phyloP scores from a whole-genome alignment of 495 filamentous ascomycete species.

The Hypoxylon fuscum region DNA sequence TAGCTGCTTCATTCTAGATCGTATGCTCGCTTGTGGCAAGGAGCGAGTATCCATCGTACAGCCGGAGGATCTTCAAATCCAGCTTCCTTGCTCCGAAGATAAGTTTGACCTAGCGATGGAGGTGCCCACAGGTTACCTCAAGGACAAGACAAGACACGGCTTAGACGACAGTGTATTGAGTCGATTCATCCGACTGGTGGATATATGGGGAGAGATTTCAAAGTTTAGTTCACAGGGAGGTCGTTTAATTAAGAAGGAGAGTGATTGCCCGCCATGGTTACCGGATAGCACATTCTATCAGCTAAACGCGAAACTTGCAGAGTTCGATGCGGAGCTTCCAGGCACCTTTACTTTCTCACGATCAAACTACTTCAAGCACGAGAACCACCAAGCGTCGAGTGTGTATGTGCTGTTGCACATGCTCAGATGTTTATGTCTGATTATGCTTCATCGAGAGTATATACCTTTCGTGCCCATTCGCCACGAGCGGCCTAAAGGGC shows the following conservation, averaged over 20 bases:
- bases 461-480: slow-evolving; percentile 82
- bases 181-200: slow-evolving; percentile 78
- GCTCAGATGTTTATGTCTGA: slow-evolving; percentile 76
- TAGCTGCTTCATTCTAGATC: slow-evolving; percentile 85
- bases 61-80: slow-evolving; percentile 72
- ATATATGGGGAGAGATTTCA: slow-evolving; percentile 80
- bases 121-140: slow-evolving; percentile 64
- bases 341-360: slow-evolving; percentile 74
- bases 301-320: slow-evolving; percentile 67
- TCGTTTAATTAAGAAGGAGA: slow-evolving; percentile 60
- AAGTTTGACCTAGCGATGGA: slow-evolving; percentile 74
- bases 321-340: slow-evolving; percentile 74
- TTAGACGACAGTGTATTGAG: slow-evolving; percentile 77
- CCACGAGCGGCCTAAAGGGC: slow-evolving; percentile 73
- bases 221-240: slow-evolving; percentile 80
- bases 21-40: slow-evolving; percentile 79
- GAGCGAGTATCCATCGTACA: slow-evolving; percentile 75
- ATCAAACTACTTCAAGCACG: slow-evolving; percentile 82
- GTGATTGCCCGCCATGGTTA: slow-evolving; percentile 70
- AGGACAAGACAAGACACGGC: slow-evolving; percentile 57
- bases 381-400: slow-evolving; percentile 76
- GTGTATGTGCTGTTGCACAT: slow-evolving; percentile 82
- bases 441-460: slow-evolving; percentile 83
- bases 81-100: slow-evolving; percentile 72
- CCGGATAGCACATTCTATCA: slow-evolving; percentile 67